Evolutionary conservation across 169 alveolate genomes (phyloP), one percentile per base, ranked within the genome.

Genomic region (Eimeria zaria): DNA sequence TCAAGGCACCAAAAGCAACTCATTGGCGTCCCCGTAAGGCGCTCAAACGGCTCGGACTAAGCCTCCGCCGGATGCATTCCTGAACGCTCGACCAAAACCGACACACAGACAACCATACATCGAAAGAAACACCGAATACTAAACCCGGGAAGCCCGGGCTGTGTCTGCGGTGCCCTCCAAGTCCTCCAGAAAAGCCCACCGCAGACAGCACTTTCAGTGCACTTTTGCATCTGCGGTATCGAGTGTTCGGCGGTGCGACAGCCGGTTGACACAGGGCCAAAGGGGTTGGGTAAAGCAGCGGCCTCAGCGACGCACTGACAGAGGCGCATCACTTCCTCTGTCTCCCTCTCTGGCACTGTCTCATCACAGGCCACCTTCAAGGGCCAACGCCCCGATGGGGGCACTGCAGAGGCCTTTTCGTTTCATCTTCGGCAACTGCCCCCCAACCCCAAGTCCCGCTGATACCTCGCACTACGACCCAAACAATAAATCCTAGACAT

Each of bases 391-490:
- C 81, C 58, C 92, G 83, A 58, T 39, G 60, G 64, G 14, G 73
- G 18, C 53, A 30, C 83, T 7, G 93, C 93, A 87, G 93, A 87
- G 93, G 93, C 93, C 93, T 87, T 87, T 87, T 87, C 58, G 58
- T 87, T 2, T 87, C 93, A 58, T 87, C 93, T 36, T 60, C 83
- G 93, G 93, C 93, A 87, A 62, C 93, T 1, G 39, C 76, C 91
- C 48, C 44, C 76, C 73, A 39, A 53, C 91, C 73, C 74, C 73
- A 48, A n/a, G 76, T 11, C 74, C 73, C 44, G 62, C 90, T 1
- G 33, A 55, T 11, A 9, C 30, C 51, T 71, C 27, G 20, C 51
- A 71, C 51, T 53, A 71, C n/a, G 14, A 51, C 53, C 30, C 39
- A 36, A 5, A 33, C 53, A 16, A 1, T 30, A 9, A 6, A 67